These are phyloP conservation scores for Tulasnella sp. DNA, from an alignment of 768 basidiomycete species.

Conservation along the genomic window DNA sequence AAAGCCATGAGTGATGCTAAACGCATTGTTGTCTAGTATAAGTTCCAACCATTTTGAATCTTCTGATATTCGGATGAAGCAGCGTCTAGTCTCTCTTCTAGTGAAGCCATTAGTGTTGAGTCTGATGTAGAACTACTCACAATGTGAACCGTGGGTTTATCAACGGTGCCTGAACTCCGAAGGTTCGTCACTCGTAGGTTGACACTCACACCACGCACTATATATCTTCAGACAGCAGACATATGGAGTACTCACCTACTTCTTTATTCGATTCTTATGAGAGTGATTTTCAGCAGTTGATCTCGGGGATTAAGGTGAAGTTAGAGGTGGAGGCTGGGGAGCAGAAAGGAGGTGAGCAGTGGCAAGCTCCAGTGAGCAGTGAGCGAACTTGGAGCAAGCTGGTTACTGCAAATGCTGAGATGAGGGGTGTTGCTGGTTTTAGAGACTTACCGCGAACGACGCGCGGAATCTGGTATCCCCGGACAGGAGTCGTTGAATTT, in stretches of 20 bases:
- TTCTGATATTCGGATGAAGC: slow-evolving; percentile 69
- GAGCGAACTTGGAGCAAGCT: too few species aligned
- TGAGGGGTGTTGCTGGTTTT: neutral
- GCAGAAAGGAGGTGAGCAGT: slow-evolving; percentile 50
- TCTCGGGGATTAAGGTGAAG: slow-evolving; percentile 60
- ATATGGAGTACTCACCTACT: slow-evolving; percentile 76
- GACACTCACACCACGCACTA: neutral
- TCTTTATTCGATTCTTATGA: slow-evolving; percentile 86
- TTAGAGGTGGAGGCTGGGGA: slow-evolving; percentile 57
- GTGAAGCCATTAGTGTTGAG: neutral
- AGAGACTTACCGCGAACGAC: slow-evolving; percentile 65
- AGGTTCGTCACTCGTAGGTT: neutral
- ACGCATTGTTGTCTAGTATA: neutral
- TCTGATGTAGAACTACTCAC: too few species aligned
- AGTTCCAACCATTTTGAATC: slow-evolving; percentile 38
- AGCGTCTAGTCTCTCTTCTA: slow-evolving; percentile 35
- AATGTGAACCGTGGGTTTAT: neutral
- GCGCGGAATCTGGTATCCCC: slow-evolving; percentile 6
- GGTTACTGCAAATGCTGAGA: neutral
- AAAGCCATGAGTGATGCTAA: neutral
- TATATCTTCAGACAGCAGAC: too few species aligned
- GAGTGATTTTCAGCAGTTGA: slow-evolving; percentile 77
- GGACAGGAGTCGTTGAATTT: slow-evolving; percentile 14
- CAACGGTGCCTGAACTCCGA: neutral
- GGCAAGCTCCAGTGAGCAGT: neutral